Evolutionary conservation across 2,329 filamentous ascomycete species (phyloP), one percentile per base, ranked within the genome.

Genomic region (Tolypocladium tropicale): DNA sequence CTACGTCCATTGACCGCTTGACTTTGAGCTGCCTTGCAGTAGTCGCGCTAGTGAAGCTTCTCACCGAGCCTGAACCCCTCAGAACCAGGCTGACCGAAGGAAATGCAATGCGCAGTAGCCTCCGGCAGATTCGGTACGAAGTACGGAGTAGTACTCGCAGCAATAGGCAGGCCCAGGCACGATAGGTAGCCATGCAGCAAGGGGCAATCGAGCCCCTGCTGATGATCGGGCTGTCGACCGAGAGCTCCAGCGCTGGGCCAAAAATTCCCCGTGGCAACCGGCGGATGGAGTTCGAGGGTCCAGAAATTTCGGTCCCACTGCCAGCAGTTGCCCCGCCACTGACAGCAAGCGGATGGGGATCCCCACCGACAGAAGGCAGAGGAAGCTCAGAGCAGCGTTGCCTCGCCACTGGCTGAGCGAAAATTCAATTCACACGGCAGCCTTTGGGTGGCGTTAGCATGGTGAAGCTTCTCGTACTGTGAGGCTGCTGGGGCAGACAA

Each of bases 321-420:
- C 16, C 2, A 10, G 25, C 16, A 30, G 28, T 33, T 50, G 46
- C 46, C 46, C 46, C 46, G 46, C 46, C 46, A 50, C 46, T 49
- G 46, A 49, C 46, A 49, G 28, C 46, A 32, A 32, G 28, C n/a
- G 46, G 28, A 33, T 14, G 46, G 16, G 2, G 18, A 50, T 50
- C 18, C 46, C 46, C 46, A 50, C 46, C 46, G 9, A 21, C 28
- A 33, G 46, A 50, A 33, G 46, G 46, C 46, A 50, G 46, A 21
- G 28, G 46, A 50, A 50, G 46, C 28, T 11, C 28, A 11, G 18
- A 50, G 46, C 46, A 23, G 55, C 55, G 57, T 57, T 60, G 57
- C 41, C 55, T 56, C 49, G 58, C 39, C 55, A 59, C 48, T 57
- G 21, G 55, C 55, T 53, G 53, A 51, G 52, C 59, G 43, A 58